Base-by-base conservation (phyloP, 192 early-diverging fungal species). In the Linnemannia elongata region DNA sequence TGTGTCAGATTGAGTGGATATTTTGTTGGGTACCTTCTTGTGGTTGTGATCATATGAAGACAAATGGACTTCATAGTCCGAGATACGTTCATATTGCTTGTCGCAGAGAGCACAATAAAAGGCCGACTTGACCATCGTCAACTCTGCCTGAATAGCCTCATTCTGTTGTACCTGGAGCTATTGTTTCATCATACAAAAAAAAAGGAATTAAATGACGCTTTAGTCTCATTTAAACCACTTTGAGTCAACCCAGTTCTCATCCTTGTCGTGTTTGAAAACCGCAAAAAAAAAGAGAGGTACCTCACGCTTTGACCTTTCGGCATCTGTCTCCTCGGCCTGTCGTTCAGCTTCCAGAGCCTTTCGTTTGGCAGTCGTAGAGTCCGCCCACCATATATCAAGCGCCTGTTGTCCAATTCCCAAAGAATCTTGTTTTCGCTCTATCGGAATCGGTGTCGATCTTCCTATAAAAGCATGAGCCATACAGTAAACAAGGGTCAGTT, bases 11-110 rank as follows among this genome's bases (percentile, higher is more conserved):
- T 33, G 27, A 27, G 33, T n/a, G 33, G 27, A 68, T 33, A 35
- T 42, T 39, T 22, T 15, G 35, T 17, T 36, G 44, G 13, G 80
- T 81, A 94, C 93, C 91, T 95, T 94, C 45, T 91, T 88, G 86
- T 97, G 96, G 79, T 96, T 91, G 81, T 97, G 96, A 81, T 97
- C 96, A 72, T 97, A 97, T 41, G 91, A 92, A 49, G 92, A 93
- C 35, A 97, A 76, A 79, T 97, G 96, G 6, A 91, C 90, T 71
- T 97, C 96, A 87, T 93, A 97, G 66, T 96, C 96, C 41, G 93
- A 88, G 22, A 94, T 93, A 73, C 93, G 94, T 39, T 87, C 91
- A 80, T 97, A 97, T 77, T 97, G 96, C 79, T 97, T 97, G 77
- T 95, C 93, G 85, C 95, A 96, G 18, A 94, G 82, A 4, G 85